phyloP scores from a whole-genome alignment of 2,329 filamentous ascomycete genomes.

The Ceratocystis cubensis region DNA sequence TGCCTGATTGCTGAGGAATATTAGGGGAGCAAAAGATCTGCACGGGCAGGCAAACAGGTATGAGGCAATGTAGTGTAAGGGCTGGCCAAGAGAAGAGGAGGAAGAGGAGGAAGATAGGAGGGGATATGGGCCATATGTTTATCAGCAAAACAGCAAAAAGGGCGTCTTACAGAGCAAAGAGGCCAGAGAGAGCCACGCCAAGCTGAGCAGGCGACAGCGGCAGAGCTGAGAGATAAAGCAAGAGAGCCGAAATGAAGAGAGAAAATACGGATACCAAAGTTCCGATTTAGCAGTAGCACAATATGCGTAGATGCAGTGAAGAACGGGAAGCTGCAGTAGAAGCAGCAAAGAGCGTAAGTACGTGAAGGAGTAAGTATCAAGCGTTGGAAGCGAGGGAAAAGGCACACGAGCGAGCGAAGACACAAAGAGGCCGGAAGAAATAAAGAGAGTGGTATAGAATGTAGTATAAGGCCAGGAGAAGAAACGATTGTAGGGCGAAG shows the following conservation, averaged over 20 bases:
- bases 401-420: conserved; percentile 12
- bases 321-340: background rate
- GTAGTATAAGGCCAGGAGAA: background rate
- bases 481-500: conserved; percentile 7
- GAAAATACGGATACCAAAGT: conserved; percentile 6
- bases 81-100: background rate
- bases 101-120: background rate
- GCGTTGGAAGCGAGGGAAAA: conserved; percentile 13
- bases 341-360: background rate
- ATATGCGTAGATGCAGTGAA: background rate
- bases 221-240: background rate
- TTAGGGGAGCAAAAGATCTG: background rate
- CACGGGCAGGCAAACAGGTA: background rate
- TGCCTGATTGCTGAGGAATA: background rate
- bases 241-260: background rate
- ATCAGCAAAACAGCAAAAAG: background rate
- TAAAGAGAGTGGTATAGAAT: background rate
- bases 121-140: background rate
- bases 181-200: background rate
- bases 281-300: background rate
- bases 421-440: background rate
- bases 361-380: conserved; percentile 22
- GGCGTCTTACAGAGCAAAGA: background rate
- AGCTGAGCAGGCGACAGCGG: background rate
- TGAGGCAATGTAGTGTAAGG: background rate